These are phyloP conservation scores for Hypoxylon subgilvum DNA, from an alignment of 495 filamentous ascomycete genomes.

Conservation along the genomic window DNA sequence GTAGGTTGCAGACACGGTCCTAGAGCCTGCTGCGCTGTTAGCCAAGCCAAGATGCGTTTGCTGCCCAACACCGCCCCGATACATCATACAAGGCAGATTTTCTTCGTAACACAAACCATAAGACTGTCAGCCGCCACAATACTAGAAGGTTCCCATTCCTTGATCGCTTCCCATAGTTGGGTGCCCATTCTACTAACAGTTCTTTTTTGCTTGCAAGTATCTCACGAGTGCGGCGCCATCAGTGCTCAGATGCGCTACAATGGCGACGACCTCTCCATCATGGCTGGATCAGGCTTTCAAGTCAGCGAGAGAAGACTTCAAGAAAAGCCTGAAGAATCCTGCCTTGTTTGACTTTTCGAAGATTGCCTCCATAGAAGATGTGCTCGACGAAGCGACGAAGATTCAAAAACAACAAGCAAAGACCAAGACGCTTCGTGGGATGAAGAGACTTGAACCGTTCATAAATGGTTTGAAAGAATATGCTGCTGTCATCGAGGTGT, in stretches of 20 bases:
- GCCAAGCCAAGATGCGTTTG: no score
- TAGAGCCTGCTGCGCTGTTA: no score
- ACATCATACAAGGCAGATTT: no score
- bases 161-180: no score
- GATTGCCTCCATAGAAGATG: constrained; percentile 11
- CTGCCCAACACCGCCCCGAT: no score
- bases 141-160: no score
- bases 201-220: no score
- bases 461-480: constrained; percentile 24
- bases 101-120: no score
- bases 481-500: constrained; percentile 13
- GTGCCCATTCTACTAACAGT: no score
- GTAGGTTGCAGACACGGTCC: no score
- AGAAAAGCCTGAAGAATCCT: constrained; percentile 19
- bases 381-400: constrained; percentile 14
- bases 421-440: constrained; percentile 21
- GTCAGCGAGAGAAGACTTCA: constrained; percentile 27
- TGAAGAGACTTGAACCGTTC: constrained; percentile 15
- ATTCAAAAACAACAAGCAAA: constrained; percentile 20
- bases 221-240: no score
- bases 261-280: constrained; percentile 1
- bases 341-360: constrained; percentile 23
- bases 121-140: no score
- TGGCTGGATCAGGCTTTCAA: constrained; percentile 22
- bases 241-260: neutral